Evolutionary conservation across 805 yeast genomes (phyloP).

Genomic region (Schwanniomyces occidentalis): DNA sequence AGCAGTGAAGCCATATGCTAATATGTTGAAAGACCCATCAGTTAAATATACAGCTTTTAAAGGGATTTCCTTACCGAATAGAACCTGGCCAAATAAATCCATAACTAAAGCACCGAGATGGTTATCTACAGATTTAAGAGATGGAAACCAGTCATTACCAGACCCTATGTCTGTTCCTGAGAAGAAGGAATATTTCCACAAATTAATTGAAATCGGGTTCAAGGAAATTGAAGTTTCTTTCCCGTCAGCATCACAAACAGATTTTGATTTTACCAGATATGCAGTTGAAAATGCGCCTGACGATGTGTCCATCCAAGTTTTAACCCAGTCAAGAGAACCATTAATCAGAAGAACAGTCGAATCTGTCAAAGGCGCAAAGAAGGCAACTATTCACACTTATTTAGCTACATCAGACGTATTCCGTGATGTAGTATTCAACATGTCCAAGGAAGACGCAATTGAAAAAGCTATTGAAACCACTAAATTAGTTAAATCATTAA

Average conservation of each 20-base stretch:
- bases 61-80: constrained; percentile 55
- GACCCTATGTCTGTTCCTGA: constrained; percentile 80
- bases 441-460: constrained; percentile 68
- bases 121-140: constrained; percentile 78
- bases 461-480: constrained; percentile 72
- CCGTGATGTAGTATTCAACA: constrained; percentile 73
- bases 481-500: constrained; percentile 62
- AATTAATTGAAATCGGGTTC: constrained; percentile 70
- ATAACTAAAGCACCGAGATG: constrained; percentile 76
- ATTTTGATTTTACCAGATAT: constrained; percentile 76
- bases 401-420: constrained; percentile 75
- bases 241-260: constrained; percentile 82
- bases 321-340: constrained; percentile 77
- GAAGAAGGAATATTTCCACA: constrained; percentile 73
- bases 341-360: constrained; percentile 74
- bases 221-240: constrained; percentile 80
- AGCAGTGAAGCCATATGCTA: constrained; percentile 14
- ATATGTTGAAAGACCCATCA: constrained; percentile 72
- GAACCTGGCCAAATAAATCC: constrained; percentile 70
- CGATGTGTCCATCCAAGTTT: constrained; percentile 71
- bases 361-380: constrained; percentile 68
- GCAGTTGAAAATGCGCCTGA: constrained; percentile 79
- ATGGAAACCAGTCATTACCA: constrained; percentile 79
- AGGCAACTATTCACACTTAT: constrained; percentile 70
- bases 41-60: constrained; percentile 58